Percentiles rank a stretch among this genome's conserved stretches.
Evolutionary conservation across 1,284 basidiomycete species (phyloP).

Genomic region (Clitocybe nebularis): DNA sequence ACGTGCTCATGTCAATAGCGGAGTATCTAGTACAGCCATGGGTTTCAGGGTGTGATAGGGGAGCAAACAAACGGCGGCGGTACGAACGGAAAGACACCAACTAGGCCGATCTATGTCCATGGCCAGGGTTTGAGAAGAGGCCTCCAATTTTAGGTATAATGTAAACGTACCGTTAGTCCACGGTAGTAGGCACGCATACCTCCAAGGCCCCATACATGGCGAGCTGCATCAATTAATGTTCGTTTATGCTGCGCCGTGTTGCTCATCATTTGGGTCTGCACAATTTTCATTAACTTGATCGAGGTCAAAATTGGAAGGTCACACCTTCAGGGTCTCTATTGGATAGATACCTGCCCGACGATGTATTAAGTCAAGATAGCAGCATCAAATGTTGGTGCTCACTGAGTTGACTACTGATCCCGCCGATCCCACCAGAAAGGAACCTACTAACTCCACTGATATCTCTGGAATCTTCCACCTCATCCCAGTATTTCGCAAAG

Average conservation of each 20-base stretch:
- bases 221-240: conserved; percentile 57
- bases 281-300: conserved; percentile 3
- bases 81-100: conserved; percentile 88
- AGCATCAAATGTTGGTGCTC: conserved; percentile 25
- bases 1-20: conserved; percentile 94
- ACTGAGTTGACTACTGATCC: conserved; percentile 92
- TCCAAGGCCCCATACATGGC: conserved; percentile 76
- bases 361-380: conserved; percentile 16
- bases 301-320: conserved; percentile 5
- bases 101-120: conserved; percentile 67
- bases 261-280: conserved; percentile 91
- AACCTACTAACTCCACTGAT: conserved; percentile 93
- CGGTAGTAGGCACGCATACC: conserved; percentile 86
- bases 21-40: conserved; percentile 66
- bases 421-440: conserved; percentile 93
- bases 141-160: conserved; percentile 1
- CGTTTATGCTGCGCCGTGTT: conserved; percentile 61
- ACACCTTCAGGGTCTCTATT: conserved; percentile 82
- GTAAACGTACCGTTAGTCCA: conserved; percentile 73
- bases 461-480: conserved; percentile 85
- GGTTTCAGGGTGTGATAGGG: no score
- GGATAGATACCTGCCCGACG: conserved; percentile 73
- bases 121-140: conserved; percentile 11
- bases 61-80: no score
- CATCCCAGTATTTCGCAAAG: conserved; percentile 90